Evolutionary conservation across 495 filamentous ascomycete genomes (phyloP).

Genomic region (Hyaloscypha finlandica): DNA sequence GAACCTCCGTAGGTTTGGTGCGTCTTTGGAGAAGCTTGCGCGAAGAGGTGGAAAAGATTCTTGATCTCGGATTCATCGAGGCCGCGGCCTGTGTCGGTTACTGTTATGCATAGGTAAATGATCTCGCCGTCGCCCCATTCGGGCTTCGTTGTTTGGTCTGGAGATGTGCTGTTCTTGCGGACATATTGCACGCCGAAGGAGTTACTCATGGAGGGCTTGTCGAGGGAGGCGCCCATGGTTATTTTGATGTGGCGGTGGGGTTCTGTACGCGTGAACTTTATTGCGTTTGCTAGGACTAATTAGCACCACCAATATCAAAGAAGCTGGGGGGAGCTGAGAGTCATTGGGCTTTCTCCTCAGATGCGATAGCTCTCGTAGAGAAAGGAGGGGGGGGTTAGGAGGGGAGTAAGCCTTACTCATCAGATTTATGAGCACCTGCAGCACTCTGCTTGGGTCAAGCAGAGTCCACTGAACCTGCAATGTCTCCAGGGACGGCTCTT

Average conservation of each 20-base stretch:
- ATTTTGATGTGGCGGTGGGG: conserved; percentile 62
- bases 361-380: too few species aligned
- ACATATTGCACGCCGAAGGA: conserved; percentile 18
- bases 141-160: conserved; percentile 49
- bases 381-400: too few species aligned
- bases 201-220: conserved; percentile 2
- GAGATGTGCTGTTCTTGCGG: conserved; percentile 34
- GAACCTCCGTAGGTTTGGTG: conserved; percentile 80
- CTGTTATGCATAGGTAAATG: conserved; percentile 70
- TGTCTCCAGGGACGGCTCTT: conserved; percentile 55
- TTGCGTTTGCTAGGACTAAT: conserved; percentile 48
- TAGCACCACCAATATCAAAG: neutral
- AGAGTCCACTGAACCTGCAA: conserved; percentile 67
- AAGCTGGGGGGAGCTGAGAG: neutral
- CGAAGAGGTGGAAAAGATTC: conserved; percentile 75
- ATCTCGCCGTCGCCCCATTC: conserved; percentile 72
- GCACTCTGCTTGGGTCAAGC: conserved; percentile 73
- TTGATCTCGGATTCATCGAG: conserved; percentile 71
- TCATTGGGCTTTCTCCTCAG: neutral
- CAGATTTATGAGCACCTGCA: conserved; percentile 64
- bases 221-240: conserved; percentile 48
- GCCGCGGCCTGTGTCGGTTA: conserved; percentile 76
- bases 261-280: conserved; percentile 54
- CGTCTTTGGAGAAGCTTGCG: conserved; percentile 71
- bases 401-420: neutral